Evolutionary conservation across 805 yeast genomes (phyloP), one percentile per base, ranked within the genome.

Genomic region (Wickerhamiella azymoides): DNA sequence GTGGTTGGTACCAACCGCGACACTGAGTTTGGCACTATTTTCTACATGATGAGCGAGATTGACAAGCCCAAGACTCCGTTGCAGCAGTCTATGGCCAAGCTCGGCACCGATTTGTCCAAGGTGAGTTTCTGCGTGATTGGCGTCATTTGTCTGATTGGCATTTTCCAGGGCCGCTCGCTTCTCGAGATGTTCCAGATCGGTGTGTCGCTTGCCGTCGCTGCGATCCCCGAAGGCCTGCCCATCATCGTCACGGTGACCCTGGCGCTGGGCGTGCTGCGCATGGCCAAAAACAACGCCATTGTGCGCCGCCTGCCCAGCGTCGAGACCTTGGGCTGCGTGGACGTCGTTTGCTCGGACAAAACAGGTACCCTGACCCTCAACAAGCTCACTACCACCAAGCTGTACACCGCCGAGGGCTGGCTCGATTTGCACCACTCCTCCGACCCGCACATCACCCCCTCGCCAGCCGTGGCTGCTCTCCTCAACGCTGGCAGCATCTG

Each of bases 31-130:
- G 99, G 99, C 43, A 71, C 80, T 39, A 96, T 92, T 13, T 92
- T 86, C 59, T 88, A 82, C 54, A 86, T 92, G 95, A 85, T 92
- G 94, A 74, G 80, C 32, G 80, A 77, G 43, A 92, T 92, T 54
- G 96, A 86, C 62, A 92, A 92, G 64, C 99, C 99, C 44, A 92
- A 92, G 65, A 92, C 99, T 14, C 99, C 99, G 2, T 69, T 92
- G 54, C 99, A 92, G 66, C 73, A 77, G 49, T 80, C 95, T 9
- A 92, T 92, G 99, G 97, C 88, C 61, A 80, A 83, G 59, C 71
- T 92, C 49, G 98, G 98, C 39, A 83, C 84, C 59, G 95, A 92
- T 57, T 70, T 92, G 39, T 84, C 96, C 0, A 61, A 80, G 26
- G 77, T 84, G 57, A 80, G 93, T 64, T 92, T 92, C 66, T 76